Evolutionary conservation across 768 basidiomycete species (phyloP), one percentile per base, ranked within the genome.

Genomic region (Naganishia vishniacii): DNA sequence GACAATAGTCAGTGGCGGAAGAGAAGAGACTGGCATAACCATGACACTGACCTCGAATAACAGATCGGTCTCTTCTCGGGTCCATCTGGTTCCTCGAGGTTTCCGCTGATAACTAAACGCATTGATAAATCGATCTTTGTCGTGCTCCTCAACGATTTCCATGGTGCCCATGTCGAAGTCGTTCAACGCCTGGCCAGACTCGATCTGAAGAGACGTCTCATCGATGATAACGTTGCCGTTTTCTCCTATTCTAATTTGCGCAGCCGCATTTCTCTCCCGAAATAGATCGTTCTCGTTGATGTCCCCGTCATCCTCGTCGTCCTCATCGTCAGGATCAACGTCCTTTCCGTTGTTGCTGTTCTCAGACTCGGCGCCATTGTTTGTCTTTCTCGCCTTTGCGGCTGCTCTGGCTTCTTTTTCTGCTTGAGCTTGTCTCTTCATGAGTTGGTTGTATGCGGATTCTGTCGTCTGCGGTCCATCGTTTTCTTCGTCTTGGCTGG

Each of bases 51-150:
- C 63, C 51, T 64, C 51, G 25, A 58, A 59, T 32, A 64, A 48
- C 41, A 64, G 44, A 32, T 56, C 51, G 16, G 51, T 59, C 44
- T 64, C 63, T 44, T 45, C 53, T 23, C 28, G 31, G n/a, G 51
- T 64, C 63, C 63, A 64, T 40, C 46, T 40, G 31, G 51, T 42
- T 1, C 63, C 63, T 23, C 48, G 46, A 7, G 51, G 40, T 53
- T 64, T 64, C n/a, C 53, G 29, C 29, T 58, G 51, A 59, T 64
- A 59, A 32, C 47, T 51, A n/a, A 25, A 26, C 15, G 51, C 29
- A 48, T 64, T 64, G 34, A 59, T 48, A 26, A 64, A 64, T 40
- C 53, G 40, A 59, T 64, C 51, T 40, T 32, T 42, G 23, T 64
- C 63, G 18, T 44, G 44, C 29, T 45, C 44, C 28, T 56, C 53